Percentiles rank a stretch among this genome's conserved stretches.
Evolutionary conservation across 176 grass and related monocot species (phyloP).

Genomic region (Ensete glaucum): DNA sequence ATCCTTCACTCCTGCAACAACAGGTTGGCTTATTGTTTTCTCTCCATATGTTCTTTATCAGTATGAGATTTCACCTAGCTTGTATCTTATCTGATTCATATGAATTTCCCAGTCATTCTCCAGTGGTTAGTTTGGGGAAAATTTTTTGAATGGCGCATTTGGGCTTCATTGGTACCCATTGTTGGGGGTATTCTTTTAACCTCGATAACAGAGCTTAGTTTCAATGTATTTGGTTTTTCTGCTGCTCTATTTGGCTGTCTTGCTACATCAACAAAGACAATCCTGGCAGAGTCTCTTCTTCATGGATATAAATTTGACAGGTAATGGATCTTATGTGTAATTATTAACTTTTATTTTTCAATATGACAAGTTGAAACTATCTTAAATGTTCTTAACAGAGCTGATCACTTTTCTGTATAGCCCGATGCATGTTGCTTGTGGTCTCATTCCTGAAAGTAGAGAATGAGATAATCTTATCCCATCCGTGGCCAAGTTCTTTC

Average conservation of each 20-base stretch:
- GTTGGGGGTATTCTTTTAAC: constrained; percentile 92
- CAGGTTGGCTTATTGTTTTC: constrained; percentile 28
- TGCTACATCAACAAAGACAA: constrained; percentile 95
- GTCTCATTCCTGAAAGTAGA: too few relatives aligned
- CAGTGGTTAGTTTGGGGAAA: constrained; percentile 96
- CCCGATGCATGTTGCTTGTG: too few relatives aligned
- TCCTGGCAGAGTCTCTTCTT: constrained; percentile 87
- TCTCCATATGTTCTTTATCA: background rate
- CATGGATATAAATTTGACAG: constrained; percentile 99
- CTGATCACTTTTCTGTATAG: too few relatives aligned
- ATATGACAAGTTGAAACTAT: too few relatives aligned
- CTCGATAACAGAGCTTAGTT: constrained; percentile 89
- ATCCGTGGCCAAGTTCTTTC: too few relatives aligned
- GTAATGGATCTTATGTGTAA: constrained; percentile 21
- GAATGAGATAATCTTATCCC: too few relatives aligned
- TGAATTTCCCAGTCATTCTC: constrained; percentile 58
- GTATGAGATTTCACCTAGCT: background rate
- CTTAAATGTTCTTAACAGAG: too few relatives aligned
- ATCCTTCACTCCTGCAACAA: constrained; percentile 98
- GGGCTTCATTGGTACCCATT: constrained; percentile 83
- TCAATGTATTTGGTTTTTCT: constrained; percentile 91
- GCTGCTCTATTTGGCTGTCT: constrained; percentile 89
- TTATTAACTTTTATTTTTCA: background rate
- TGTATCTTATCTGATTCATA: constrained; percentile 15
- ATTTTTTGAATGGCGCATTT: constrained; percentile 85